These are phyloP conservation scores for Ottelia alismoides DNA, from an alignment of 106 monocot genomes.

Conservation along the genomic window DNA sequence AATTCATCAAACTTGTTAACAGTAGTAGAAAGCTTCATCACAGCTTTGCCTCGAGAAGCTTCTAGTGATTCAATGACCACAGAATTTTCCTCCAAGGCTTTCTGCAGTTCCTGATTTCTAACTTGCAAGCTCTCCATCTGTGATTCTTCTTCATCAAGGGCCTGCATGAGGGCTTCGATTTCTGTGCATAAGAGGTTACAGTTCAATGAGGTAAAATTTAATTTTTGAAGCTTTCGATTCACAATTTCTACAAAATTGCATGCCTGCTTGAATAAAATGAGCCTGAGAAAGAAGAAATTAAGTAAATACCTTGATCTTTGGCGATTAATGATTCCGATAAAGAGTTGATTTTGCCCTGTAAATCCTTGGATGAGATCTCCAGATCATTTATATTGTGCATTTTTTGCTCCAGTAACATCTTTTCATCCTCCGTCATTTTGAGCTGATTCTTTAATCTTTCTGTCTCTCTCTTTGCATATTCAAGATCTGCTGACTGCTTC, in stretches of 20 bases:
- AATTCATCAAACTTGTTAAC: constrained; percentile 91
- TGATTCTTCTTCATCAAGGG: constrained; percentile 92
- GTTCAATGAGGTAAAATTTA: too few relatives aligned
- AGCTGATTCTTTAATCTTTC: constrained; percentile 40
- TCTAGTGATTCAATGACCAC: constrained; percentile 48
- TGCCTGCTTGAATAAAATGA: too few relatives aligned
- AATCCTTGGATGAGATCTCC: constrained; percentile 38
- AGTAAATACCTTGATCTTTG: constrained; percentile 79
- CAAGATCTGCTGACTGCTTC: constrained; percentile 38
- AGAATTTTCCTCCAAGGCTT: constrained; percentile 36
- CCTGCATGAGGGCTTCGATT: constrained; percentile 88
- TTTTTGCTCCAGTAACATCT: constrained; percentile 24
- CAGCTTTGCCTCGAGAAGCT: constrained; percentile 45
- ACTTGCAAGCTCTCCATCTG: constrained; percentile 61
- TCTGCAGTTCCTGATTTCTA: constrained; percentile 41
- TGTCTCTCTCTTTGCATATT: constrained; percentile 38
- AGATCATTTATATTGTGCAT: constrained; percentile 29
- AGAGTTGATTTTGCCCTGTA: constrained; percentile 37
- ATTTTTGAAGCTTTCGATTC: too few relatives aligned
- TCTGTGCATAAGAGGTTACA: constrained; percentile 28
- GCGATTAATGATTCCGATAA: constrained; percentile 43
- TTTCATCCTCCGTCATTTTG: constrained; percentile 31
- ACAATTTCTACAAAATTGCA: too few relatives aligned
- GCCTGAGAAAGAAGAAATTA: not conserved
- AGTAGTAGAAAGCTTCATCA: constrained; percentile 80